phyloP scores from a whole-genome alignment of 2,329 filamentous ascomycete genomes.

The Neobulgaria alba region DNA sequence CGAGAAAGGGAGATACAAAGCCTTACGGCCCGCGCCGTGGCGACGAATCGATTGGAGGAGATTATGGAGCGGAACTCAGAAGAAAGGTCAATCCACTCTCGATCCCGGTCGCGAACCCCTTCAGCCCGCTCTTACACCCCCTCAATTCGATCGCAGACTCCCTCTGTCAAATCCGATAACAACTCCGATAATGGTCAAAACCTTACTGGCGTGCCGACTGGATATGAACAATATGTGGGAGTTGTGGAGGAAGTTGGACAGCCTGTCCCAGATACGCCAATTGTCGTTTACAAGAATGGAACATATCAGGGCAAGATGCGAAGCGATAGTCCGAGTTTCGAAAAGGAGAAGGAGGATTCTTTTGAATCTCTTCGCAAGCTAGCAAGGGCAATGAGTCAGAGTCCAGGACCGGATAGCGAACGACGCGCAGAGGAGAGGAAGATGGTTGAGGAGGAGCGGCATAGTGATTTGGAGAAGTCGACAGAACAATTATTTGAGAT shows the following conservation, averaged over 20 bases:
- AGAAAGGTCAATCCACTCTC: conserved; percentile 15
- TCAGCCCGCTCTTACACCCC: too few species aligned
- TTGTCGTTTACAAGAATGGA: conserved; percentile 14
- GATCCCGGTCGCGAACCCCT: too few species aligned
- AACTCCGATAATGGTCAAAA: background rate
- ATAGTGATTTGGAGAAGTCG: too few species aligned
- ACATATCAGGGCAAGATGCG: conserved; percentile 3
- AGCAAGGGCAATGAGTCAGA: conserved; percentile 10
- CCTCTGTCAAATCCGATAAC: background rate
- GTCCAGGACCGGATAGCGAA: conserved; percentile 4
- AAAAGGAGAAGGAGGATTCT: conserved; percentile 7
- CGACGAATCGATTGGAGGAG: conserved; percentile 17
- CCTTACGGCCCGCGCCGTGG: conserved; percentile 15
- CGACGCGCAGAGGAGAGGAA: too few species aligned
- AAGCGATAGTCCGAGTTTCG: background rate
- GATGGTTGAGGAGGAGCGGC: too few species aligned
- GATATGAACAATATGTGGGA: background rate
- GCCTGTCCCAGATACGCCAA: conserved; percentile 15
- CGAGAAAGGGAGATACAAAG: conserved; percentile 17
- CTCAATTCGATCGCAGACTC: too few species aligned
- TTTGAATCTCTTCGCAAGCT: conserved; percentile 12
- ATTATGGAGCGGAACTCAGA: conserved; percentile 19
- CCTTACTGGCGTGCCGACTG: background rate
- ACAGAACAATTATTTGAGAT: too few species aligned
- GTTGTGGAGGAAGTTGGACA: conserved; percentile 12